Evolutionary conservation across 1,284 basidiomycete species (phyloP).

Genomic region (Vanrija sp.): DNA sequence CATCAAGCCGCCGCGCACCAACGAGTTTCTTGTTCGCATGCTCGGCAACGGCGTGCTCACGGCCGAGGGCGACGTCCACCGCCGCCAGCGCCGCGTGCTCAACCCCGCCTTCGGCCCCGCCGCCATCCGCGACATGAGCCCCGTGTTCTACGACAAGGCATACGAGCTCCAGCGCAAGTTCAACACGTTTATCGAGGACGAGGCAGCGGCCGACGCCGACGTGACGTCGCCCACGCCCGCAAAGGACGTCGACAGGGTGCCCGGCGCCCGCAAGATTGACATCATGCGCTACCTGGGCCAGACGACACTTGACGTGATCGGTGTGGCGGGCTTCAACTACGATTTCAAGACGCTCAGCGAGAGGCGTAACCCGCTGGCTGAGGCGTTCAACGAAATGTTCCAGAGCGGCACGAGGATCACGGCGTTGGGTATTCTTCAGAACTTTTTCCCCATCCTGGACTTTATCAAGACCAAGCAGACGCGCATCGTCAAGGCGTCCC

Average conservation of each 20-base stretch:
- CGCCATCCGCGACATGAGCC: constrained; percentile 49
- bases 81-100: constrained; percentile 53
- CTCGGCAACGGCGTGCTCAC: constrained; percentile 44
- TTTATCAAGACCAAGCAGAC: constrained; percentile 31
- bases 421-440: constrained; percentile 58
- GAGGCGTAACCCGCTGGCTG: constrained; percentile 29
- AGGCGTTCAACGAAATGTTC: constrained; percentile 29
- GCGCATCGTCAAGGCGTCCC: background rate
- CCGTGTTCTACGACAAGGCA: constrained; percentile 64
- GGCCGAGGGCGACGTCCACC: constrained; percentile 54
- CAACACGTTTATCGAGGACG: constrained; percentile 10
- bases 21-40: constrained; percentile 54
- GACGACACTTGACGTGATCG: constrained; percentile 65
- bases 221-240: constrained; percentile 2
- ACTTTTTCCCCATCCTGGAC: constrained; percentile 59
- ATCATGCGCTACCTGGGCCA: constrained; percentile 58
- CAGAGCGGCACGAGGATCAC: constrained; percentile 45
- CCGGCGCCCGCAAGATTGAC: constrained; percentile 49
- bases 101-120: constrained; percentile 49
- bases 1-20: constrained; percentile 62
- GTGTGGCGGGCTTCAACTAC: constrained; percentile 63
- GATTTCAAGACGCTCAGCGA: constrained; percentile 46
- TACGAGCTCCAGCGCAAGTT: constrained; percentile 51
- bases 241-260: constrained; percentile 13
- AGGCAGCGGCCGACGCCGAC: background rate